phyloP scores from a whole-genome alignment of 225 moss, liverwort and hornwort genomes.

The Marchantia polymorpha region DNA sequence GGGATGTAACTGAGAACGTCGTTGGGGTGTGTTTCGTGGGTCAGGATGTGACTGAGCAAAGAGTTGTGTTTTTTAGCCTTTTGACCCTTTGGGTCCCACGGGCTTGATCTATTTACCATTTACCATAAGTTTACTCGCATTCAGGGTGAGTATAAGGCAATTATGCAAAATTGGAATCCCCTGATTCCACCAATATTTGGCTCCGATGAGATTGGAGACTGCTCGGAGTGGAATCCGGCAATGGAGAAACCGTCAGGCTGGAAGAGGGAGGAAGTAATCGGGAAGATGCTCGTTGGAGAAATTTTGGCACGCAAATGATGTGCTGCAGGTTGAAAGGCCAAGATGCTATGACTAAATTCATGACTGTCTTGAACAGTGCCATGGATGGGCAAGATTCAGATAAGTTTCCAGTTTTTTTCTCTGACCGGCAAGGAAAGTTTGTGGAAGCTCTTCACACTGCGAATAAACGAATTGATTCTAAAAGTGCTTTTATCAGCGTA shows the following conservation, averaged over 20 bases:
- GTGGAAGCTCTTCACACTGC: constrained; percentile 51
- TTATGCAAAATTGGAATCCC: constrained; percentile 50
- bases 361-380: constrained; percentile 48
- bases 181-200: constrained; percentile 52
- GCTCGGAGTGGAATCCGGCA: constrained; percentile 53
- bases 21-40: constrained; percentile 54
- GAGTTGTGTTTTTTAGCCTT: too few species aligned
- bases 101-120: too few species aligned
- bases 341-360: constrained; percentile 49
- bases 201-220: constrained; percentile 45
- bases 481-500: constrained; percentile 42
- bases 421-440: constrained; percentile 47
- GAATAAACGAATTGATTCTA: constrained; percentile 42
- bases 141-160: constrained; percentile 53
- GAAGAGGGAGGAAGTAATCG: constrained; percentile 49
- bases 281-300: constrained; percentile 48
- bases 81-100: too few species aligned
- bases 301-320: constrained; percentile 54
- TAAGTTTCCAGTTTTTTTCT: constrained; percentile 51
- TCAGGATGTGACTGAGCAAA: constrained; percentile 50
- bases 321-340: constrained; percentile 52
- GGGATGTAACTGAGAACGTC: constrained; percentile 49
- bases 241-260: constrained; percentile 54
- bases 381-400: constrained; percentile 53
- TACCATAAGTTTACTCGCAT: constrained; percentile 58